A percentile compares a stretch with the other conserved stretches of the same genome.
Evolutionary conservation across 2,329 filamentous ascomycete genomes (phyloP).

Genomic region (Venturia pyrina): DNA sequence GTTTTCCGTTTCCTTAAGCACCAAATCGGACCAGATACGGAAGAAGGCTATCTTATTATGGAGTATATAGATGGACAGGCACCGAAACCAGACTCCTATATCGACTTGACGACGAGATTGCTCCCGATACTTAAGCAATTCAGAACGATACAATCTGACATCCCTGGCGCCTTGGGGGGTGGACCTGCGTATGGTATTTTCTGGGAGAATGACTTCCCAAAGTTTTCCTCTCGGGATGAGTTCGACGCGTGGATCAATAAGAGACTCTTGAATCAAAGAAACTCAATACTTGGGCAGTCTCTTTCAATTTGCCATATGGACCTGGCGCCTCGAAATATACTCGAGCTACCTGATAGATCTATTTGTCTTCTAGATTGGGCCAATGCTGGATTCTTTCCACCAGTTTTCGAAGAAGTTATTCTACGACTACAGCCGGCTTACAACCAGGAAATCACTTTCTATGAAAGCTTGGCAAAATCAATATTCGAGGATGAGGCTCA

Average conservation of each 20-base stretch:
- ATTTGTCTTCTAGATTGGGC: conserved; percentile 15
- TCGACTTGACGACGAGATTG: neutral
- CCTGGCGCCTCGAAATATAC: conserved; percentile 13
- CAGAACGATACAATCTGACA: neutral
- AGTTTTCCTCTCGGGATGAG: neutral
- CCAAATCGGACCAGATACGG: neutral
- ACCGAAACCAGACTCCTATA: neutral
- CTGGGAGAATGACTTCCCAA: neutral
- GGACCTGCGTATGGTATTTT: neutral
- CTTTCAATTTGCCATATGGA: conserved; percentile 14
- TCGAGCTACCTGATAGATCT: conserved; percentile 8
- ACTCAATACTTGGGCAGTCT: neutral
- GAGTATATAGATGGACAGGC: conserved; percentile 12
- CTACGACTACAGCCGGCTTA: neutral
- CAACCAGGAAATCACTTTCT: neutral
- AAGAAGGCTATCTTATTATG: conserved; percentile 13
- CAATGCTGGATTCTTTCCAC: conserved; percentile 15
- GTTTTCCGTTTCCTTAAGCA: conserved; percentile 11
- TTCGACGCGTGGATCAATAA: neutral
- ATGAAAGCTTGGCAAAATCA: neutral
- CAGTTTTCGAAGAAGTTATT: conserved; percentile 10
- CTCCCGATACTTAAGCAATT: neutral
- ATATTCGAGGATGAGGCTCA: neutral
- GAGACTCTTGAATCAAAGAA: neutral
- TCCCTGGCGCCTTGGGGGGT: neutral